Conservation (phyloP, 805 yeast genomes). For the Candida endomychidarum region DNA sequence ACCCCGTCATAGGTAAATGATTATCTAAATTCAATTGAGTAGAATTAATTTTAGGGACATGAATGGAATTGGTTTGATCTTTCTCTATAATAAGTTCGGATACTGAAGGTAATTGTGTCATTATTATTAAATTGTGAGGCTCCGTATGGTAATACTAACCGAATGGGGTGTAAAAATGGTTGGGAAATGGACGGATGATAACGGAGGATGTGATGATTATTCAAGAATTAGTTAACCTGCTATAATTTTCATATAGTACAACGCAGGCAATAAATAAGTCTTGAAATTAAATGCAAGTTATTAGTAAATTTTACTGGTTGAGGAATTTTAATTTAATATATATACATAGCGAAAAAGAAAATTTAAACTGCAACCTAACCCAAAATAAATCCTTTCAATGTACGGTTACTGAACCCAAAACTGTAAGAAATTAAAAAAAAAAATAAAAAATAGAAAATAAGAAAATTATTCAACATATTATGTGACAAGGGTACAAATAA, state of each 20-base stretch:
- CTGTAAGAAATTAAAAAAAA: constrained; percentile 1
- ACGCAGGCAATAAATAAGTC: not conserved
- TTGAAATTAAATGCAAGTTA: not conserved
- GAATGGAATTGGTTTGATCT: not conserved
- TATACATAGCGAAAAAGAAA: constrained; percentile 7
- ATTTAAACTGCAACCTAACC: constrained; percentile 1
- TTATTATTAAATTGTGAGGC: not conserved
- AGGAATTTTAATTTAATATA: not conserved
- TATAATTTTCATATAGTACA: not conserved
- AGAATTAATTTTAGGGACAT: constrained; percentile 1
- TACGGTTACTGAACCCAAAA: constrained; percentile 1
- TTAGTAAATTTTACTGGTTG: not conserved
- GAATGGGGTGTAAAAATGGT: too few species aligned
- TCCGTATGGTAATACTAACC: not conserved
- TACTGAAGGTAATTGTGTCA: constrained; percentile 17
- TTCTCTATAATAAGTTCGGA: constrained; percentile 12
- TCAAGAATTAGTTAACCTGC: not conserved
- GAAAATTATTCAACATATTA: constrained; percentile 1
- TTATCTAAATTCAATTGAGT: not conserved
- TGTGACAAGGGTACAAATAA: constrained; percentile 1
- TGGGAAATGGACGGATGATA: not conserved
- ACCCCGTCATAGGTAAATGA: not conserved
- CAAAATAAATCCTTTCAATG: constrained; percentile 4
- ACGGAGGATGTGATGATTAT: not conserved
- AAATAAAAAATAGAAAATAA: not conserved